Evolutionary conservation across 192 early-diverging fungal species (phyloP), one percentile per base, ranked within the genome.

Genomic region (Blastocladiella britannica): DNA sequence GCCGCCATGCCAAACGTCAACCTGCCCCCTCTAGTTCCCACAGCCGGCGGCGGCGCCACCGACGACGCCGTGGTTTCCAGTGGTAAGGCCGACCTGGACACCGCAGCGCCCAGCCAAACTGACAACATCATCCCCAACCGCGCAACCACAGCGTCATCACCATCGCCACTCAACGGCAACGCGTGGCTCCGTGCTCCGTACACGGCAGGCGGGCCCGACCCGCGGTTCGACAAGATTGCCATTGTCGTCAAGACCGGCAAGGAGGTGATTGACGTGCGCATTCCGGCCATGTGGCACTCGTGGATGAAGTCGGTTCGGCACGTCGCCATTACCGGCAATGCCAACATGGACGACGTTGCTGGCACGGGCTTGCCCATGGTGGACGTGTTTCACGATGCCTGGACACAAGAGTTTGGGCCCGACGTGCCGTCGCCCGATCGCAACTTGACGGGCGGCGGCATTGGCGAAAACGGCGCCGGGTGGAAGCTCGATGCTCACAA

Each of bases 401-500:
- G 9, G 37, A 20, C 37, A 47, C 12, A 20, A 9, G 37, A 0
- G 2, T 3, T 12, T 20, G 4, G n/a, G 3, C 37, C 37, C 37
- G 37, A 47, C 37, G 37, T 20, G 15, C 15, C 37, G 15, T 9
- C 4, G 37, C 37, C 37, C 15, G 37, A 9, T 3, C 2, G 15
- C 2, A 12, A 47, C 37, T 9, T 20, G 37, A 47, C 37, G 15
- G 37, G n/a, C 3, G 15, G n/a, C 37, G 37, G 12, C 1, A 9
- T 20, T 2, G n/a, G n/a, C 9, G 15, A 47, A 20, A 47, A 47
- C 37, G 12, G 15, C 15, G 37, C 12, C 37, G 64, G 64, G 25
- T 72, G 68, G 69, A 57, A 54, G 9, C 22, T 60, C n/a, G 70
- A 71, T 55, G 70, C 68, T 15, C 68, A 71, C 61, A 71, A 71